These are phyloP conservation scores for Prunus davidiana DNA, from an alignment of 306 rosid genomes.

Conservation along the genomic window DNA sequence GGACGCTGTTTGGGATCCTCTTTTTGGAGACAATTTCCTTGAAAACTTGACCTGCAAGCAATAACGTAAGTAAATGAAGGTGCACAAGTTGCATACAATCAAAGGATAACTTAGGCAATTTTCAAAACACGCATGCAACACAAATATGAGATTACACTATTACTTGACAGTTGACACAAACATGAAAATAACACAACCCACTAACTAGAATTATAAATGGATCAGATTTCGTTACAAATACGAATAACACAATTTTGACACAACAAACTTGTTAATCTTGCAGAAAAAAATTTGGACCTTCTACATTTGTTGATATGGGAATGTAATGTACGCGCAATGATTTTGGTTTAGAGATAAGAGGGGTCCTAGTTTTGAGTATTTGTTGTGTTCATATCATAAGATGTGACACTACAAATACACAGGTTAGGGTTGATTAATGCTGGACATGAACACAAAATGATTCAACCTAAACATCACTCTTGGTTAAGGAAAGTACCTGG, in stretches of 20 bases:
- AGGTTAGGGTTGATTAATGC: background rate
- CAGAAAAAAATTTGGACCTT: background rate
- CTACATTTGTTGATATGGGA: background rate
- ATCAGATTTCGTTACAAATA: background rate
- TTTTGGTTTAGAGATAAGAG: background rate
- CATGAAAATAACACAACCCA: background rate
- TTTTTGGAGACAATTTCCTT: constrained; percentile 84
- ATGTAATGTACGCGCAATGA: background rate
- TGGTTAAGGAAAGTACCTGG: constrained; percentile 49
- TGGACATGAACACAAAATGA: background rate
- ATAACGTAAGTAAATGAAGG: constrained; percentile 24
- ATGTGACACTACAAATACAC: background rate
- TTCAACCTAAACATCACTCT: background rate
- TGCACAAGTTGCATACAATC: constrained; percentile 16
- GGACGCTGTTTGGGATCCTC: constrained; percentile 64
- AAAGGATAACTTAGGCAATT: constrained; percentile 19
- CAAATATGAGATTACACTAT: background rate
- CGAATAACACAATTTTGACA: background rate
- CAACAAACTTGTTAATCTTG: background rate
- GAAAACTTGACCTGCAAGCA: constrained; percentile 68
- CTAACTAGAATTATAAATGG: background rate
- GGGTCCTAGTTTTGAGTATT: background rate
- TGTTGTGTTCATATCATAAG: background rate
- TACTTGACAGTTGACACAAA: background rate
- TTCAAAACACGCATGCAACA: background rate